Base-by-base conservation (phyloP, 1,139 yeast species). In the Lodderomyces jiufengensis region DNA sequence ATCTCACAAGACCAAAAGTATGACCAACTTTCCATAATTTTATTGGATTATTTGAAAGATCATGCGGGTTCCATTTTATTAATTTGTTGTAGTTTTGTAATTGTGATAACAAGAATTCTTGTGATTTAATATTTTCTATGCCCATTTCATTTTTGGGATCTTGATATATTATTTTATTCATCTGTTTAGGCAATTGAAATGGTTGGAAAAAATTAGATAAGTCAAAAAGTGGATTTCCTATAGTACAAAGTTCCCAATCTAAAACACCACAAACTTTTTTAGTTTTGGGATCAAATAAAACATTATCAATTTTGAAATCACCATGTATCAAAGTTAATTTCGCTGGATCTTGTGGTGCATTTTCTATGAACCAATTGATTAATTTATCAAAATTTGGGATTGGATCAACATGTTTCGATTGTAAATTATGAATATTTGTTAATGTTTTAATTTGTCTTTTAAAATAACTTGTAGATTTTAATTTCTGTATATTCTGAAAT, bases 161-260 rank as follows among this genome's bases (percentile, higher is more conserved):
- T 10, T 48, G 44, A 45, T 45, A 61, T 29, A 66, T 44, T 43
- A 59, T 40, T 24, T 39, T 36, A 41, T 66, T 66, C 38, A 68
- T 49, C 26, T 52, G 35, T 29, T 57, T 52, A 0, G 83, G 77
- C 42, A 76, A 52, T 39, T 66, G 70, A 52, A 70, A 78, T 3
- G 82, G 79, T 46, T 78, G 84, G 23, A 79, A 57, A 31, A 78
- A 64, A 48, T 80, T 80, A 15, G 82, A 76, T 35, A 80, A 58
- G 47, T 80, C 86, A 38, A 80, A 79, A 36, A 78, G 55, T 1
- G 85, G 85, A 45, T 79, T 83, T 0, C 86, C 86, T 44, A 77
- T 65, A 0, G 85, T 80, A 47, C 84, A 78, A 27, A 80, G 62
- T 50, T 80, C 86, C 85, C 85, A 80, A 51, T 80, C 85, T 34